phyloP scores from a whole-genome alignment of 352 stramenopile genomes.

The Saprolegnia diclina region DNA sequence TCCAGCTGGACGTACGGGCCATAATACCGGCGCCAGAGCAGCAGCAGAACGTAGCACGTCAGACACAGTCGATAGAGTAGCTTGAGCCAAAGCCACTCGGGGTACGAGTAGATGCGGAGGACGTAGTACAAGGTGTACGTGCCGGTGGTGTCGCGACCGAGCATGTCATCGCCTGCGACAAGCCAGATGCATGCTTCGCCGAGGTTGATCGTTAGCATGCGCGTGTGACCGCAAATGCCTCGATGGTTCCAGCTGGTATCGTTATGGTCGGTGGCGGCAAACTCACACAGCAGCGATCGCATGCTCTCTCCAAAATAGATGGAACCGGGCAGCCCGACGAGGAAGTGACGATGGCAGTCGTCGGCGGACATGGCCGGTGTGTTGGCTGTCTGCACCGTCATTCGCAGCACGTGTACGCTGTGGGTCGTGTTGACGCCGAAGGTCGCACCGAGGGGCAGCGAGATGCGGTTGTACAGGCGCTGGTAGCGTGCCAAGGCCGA shows the following conservation, averaged over 20 bases:
- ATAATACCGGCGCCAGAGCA: neutral
- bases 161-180: neutral
- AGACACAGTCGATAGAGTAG: neutral
- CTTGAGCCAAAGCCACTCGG: constrained; percentile 2
- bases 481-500: neutral
- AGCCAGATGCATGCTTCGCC: neutral
- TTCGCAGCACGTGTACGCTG: neutral
- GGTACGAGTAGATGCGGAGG: neutral
- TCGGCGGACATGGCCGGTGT: neutral
- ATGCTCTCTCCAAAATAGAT: neutral
- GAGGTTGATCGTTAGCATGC: neutral
- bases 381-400: neutral
- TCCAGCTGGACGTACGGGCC: neutral
- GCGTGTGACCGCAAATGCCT: neutral
- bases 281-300: neutral
- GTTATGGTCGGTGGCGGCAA: neutral
- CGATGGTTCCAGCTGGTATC: neutral
- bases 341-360: neutral
- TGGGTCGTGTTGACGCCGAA: neutral
- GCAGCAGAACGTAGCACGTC: neutral
- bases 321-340: neutral
- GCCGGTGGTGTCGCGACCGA: neutral
- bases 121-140: neutral
- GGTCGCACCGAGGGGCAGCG: neutral
- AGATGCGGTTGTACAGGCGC: neutral